Percentiles rank a stretch among this genome's conserved stretches.
These are phyloP conservation scores for Erythrophleum ivorense DNA, from an alignment of 331 rosid genomes.

Conservation along the genomic window DNA sequence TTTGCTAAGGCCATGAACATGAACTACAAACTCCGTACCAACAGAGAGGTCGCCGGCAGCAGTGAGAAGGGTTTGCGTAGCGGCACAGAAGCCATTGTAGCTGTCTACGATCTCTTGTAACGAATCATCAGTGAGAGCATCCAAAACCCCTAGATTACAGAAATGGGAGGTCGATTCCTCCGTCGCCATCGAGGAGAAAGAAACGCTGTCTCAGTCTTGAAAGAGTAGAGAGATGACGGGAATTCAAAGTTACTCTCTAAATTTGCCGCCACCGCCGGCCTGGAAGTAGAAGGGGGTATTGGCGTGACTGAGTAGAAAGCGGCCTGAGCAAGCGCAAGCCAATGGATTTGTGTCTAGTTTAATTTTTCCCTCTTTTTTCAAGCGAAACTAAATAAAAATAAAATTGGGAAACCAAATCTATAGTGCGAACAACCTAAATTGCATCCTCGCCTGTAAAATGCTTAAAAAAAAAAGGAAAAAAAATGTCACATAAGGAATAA, in stretches of 20 bases:
- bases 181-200: slow-evolving; percentile 32
- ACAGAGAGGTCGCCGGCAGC: slow-evolving; percentile 69
- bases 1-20: slow-evolving; percentile 68
- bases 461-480: no score
- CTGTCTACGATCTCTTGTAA: slow-evolving; percentile 51
- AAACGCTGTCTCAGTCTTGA: not conserved
- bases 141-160: slow-evolving; percentile 54
- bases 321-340: not conserved
- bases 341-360: not conserved
- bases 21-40: slow-evolving; percentile 59
- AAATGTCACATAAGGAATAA: no score
- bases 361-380: not conserved
- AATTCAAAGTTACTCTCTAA: not conserved
- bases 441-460: no score
- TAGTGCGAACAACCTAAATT: no score
- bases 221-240: not conserved
- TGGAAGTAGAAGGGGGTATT: not conserved
- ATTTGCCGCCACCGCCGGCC: slow-evolving; percentile 7
- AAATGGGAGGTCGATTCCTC: slow-evolving; percentile 50
- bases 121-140: slow-evolving; percentile 52
- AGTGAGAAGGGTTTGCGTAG: slow-evolving; percentile 58
- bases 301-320: not conserved
- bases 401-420: no score
- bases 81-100: slow-evolving; percentile 68
- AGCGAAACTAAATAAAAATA: not conserved